Evolutionary conservation across 1,284 basidiomycete genomes (phyloP), one percentile per base, ranked within the genome.

Genomic region (Apiotrichum domesticum): DNA sequence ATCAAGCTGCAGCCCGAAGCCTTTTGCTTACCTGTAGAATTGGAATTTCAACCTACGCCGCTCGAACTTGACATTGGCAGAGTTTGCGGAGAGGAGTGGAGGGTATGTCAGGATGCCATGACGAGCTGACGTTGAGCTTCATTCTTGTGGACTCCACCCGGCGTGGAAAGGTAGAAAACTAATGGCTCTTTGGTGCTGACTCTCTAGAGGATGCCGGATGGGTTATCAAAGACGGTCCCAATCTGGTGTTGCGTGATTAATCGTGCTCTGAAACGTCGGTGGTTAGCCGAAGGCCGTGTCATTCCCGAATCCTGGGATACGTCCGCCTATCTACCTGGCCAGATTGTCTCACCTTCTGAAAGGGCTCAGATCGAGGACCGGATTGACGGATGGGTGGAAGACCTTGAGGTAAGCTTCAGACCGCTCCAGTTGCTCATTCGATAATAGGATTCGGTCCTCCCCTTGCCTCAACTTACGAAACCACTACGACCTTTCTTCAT

Each of bases 191-290:
- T 39, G 37, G 9, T 39, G 37, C 8, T 39, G 37, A 29, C 29
- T 29, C 29, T 29, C 7, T 61, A 78, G 78, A 85, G 90, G 13
- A 87, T 95, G 63, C 95, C 95, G 0, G 95, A 98, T 67, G 92
- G 94, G 0, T 79, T 98, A 0, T 89, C 89, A 5, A 98, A 98
- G 73, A 98, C 95, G 0, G 82, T 97, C 0, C 93, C 95, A 0
- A 89, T 94, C 47, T 98, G 95, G 95, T 98, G 95, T 72, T 81
- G 89, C 2, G 90, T 95, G 3, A 80, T 98, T 63, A 98, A 97
- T 68, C 80, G 83, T 7, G 90, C 90, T 0, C 65, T 87, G 13
- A 47, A 52, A 2, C 46, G 66, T 10, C 61, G 66, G 2, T 41
- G 59, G 11, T 35, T 34, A 34, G 40, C 46, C 5, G 39, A 41